Conservation (phyloP, 1,284 basidiomycete genomes). For the Tilletiopsis washingtonensis region DNA sequence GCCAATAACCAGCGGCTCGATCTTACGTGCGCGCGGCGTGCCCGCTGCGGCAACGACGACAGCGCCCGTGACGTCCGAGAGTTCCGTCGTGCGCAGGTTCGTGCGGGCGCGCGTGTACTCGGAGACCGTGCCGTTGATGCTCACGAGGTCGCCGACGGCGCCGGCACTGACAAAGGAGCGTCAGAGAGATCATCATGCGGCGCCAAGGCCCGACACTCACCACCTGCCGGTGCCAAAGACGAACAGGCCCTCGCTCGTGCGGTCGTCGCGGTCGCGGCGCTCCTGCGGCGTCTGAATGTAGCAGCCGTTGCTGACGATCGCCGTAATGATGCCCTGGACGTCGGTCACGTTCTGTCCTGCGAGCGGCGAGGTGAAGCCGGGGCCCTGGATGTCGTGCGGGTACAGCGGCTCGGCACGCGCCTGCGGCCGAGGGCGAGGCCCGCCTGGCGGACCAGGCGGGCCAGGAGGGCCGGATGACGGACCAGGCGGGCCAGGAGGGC, state of each 20-base stretch:
- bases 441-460: no score
- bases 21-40: not conserved
- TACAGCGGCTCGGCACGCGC: not conserved
- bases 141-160: no score
- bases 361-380: slow-evolving; percentile 54
- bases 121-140: no score
- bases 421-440: no score
- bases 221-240: no score
- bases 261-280: slow-evolving; percentile 47
- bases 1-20: slow-evolving; percentile 1
- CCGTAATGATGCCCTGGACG: slow-evolving; percentile 34
- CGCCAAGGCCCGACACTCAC: no score
- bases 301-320: slow-evolving; percentile 50
- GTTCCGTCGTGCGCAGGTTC: slow-evolving; percentile 4
- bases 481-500: no score
- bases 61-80: slow-evolving; percentile 1
- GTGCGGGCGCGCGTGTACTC: slow-evolving; percentile 4
- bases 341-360: slow-evolving; percentile 53
- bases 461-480: no score
- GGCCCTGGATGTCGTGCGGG: slow-evolving; percentile 49
- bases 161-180: no score
- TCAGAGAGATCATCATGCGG: no score
- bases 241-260: slow-evolving; percentile 55
- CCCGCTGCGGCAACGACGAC: slow-evolving; percentile 1
- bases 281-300: slow-evolving; percentile 54